Conservation (phyloP, 2,329 filamentous ascomycete species). For the Hirsutella minnesotensis region DNA sequence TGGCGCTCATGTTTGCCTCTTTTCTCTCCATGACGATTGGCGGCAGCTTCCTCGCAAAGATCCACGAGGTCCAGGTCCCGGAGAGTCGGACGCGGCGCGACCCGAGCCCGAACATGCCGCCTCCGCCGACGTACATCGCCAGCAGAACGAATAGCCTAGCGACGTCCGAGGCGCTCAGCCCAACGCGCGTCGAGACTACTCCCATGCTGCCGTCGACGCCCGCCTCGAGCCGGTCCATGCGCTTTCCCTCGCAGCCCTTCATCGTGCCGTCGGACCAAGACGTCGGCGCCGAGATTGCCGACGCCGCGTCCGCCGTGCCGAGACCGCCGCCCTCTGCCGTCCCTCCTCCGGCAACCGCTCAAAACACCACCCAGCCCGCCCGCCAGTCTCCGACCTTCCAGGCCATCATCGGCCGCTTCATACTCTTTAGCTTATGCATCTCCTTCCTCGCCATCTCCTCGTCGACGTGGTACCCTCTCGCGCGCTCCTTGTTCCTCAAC, state of each 20-base stretch:
- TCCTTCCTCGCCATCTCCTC: constrained; percentile 49
- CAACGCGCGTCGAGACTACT: not conserved
- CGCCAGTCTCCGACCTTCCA: constrained; percentile 31
- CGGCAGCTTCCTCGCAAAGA: constrained; percentile 45
- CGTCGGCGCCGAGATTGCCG: constrained; percentile 46
- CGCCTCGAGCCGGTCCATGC: not conserved
- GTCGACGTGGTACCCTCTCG: constrained; percentile 44
- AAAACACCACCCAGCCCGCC: constrained; percentile 13
- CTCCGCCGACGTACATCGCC: constrained; percentile 14
- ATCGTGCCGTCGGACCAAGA: constrained; percentile 55
- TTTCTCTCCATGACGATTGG: constrained; percentile 47
- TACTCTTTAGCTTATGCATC: constrained; percentile 42
- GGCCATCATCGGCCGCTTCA: constrained; percentile 43
- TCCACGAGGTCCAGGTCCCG: constrained; percentile 44
- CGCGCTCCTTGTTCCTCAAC: constrained; percentile 48
- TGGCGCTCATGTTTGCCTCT: constrained; percentile 36
- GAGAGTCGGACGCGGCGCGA: constrained; percentile 42
- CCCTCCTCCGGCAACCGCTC: constrained; percentile 4
- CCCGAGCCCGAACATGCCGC: constrained; percentile 12
- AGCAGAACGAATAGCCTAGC: not conserved
- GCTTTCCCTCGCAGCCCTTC: constrained; percentile 23
- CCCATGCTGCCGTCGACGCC: not conserved
- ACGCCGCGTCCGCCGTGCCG: constrained; percentile 25
- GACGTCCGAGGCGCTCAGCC: not conserved
- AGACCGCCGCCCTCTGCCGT: constrained; percentile 1